Evolutionary conservation across 2,329 filamentous ascomycete genomes (phyloP), one percentile per base, ranked within the genome.

Genomic region (Plenodomus lindquistii): DNA sequence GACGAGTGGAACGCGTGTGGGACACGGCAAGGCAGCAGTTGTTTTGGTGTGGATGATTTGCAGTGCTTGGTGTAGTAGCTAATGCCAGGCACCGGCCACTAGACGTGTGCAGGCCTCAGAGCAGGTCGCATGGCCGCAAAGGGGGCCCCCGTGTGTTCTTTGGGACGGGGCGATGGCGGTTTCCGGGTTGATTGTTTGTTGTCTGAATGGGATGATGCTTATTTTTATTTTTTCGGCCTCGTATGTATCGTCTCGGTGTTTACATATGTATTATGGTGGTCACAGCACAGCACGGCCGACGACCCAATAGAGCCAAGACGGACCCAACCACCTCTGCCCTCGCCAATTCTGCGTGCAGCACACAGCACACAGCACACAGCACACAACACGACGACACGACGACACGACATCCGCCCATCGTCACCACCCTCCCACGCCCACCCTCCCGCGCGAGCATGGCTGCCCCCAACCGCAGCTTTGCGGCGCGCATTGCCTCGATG

Each of bases 401-500:
- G 6, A 31, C 27, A 31, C 27, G 9, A 31, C 27, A 31, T 13
- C 27, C 10, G 9, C 6, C 27, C 11, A 8, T 24, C 22, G n/a
- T n/a, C n/a, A n/a, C 22, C 22, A 5, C 22, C 22, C 11, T 11
- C 22, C 22, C 22, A 5, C 22, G 5, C 6, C 27, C 27, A 7
- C 27, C 27, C 27, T 13, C 15, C 27, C 9, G 27, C 27, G 27
- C 27, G 27, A 51, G 51, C 59, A 68, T 68, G 65, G 59, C 66
- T 59, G 59, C 63, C 54, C 56, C 54, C 54, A 62, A 62, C 60
- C 63, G 69, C 64, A 69, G 65, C 59, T 73, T 72, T 59, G 67
- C 67, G 44, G 62, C 65, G 66, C 69, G 70, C 63, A 69, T 71
- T 55, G 65, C 63, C 63, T 71, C 60, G 51, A 85, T 87, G 79